Evolutionary conservation across 768 basidiomycete genomes (phyloP).

Genomic region (Lactarius hatsudake): DNA sequence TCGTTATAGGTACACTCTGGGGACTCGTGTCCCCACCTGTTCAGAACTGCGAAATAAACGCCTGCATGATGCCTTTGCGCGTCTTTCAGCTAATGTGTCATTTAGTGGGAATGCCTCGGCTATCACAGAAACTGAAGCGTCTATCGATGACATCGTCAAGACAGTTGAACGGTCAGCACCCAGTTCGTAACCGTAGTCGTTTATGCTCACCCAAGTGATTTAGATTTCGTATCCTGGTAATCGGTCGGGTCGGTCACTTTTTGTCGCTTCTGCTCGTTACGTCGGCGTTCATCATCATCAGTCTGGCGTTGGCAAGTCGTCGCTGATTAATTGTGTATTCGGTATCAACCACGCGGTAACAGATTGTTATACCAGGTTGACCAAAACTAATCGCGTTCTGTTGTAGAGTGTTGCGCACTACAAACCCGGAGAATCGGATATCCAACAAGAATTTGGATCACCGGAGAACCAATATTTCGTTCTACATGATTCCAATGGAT

Average conservation of each 20-base stretch:
- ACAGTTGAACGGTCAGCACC: not conserved
- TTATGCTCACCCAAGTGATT: not conserved
- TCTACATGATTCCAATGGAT: not conserved
- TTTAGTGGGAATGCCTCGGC: not conserved
- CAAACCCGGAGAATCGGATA: not conserved
- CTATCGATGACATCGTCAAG: not conserved
- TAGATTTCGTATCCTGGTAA: not conserved
- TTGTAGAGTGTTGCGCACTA: not conserved
- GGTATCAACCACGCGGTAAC: not conserved
- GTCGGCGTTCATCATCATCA: not conserved
- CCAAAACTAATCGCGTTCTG: not conserved
- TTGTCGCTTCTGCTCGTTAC: not conserved
- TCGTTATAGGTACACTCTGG: not conserved
- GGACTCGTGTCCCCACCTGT: not conserved
- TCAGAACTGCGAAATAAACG: not conserved
- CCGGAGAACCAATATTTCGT: not conserved
- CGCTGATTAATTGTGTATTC: not conserved
- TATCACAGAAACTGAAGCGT: not conserved
- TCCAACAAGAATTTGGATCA: not conserved
- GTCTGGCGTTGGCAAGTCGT: not conserved
- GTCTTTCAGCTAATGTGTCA: not conserved
- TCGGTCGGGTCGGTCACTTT: not conserved
- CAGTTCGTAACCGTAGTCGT: not conserved
- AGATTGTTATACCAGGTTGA: too few species aligned
- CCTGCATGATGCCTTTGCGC: not conserved